Percentiles rank a stretch among this genome's conserved stretches.
These are phyloP conservation scores for Cydonia oblonga DNA, from an alignment of 331 rosid genomes.

Conservation along the genomic window DNA sequence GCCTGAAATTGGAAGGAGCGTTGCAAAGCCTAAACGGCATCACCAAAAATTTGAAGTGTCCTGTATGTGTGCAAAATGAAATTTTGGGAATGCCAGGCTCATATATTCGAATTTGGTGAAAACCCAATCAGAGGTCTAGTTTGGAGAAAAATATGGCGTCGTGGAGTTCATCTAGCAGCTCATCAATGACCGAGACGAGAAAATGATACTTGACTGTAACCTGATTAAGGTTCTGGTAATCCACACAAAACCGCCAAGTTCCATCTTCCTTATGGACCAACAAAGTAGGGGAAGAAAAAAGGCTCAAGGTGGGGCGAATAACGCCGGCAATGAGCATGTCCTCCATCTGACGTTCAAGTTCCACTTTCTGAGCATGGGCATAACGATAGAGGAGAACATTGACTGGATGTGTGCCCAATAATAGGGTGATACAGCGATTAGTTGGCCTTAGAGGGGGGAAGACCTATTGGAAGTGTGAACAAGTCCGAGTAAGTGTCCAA, in stretches of 20 bases:
- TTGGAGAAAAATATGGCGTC: too few species aligned
- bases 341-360: too few species aligned
- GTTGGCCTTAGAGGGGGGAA: rapidly evolving
- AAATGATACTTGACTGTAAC: background rate
- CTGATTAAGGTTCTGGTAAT: rapidly evolving
- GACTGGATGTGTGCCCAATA: rapidly evolving
- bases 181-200: rapidly evolving
- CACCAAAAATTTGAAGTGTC: too few species aligned
- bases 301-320: background rate
- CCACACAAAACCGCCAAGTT: rapidly evolving
- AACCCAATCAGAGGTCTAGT: too few species aligned
- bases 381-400: background rate
- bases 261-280: background rate
- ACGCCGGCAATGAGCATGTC: background rate
- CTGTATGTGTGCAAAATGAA: rapidly evolving
- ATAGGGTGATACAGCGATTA: rapidly evolving
- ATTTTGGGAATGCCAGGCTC: too few species aligned
- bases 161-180: background rate
- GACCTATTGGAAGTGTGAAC: background rate
- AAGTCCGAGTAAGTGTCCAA: rapidly evolving
- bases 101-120: too few species aligned
- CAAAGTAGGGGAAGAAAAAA: rapidly evolving
- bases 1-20: too few species aligned
- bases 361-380: rapidly evolving
- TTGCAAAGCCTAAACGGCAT: rapidly evolving